Evolutionary conservation across 2,329 filamentous ascomycete genomes (phyloP).

Genomic region (Talaromyces pinophilus): DNA sequence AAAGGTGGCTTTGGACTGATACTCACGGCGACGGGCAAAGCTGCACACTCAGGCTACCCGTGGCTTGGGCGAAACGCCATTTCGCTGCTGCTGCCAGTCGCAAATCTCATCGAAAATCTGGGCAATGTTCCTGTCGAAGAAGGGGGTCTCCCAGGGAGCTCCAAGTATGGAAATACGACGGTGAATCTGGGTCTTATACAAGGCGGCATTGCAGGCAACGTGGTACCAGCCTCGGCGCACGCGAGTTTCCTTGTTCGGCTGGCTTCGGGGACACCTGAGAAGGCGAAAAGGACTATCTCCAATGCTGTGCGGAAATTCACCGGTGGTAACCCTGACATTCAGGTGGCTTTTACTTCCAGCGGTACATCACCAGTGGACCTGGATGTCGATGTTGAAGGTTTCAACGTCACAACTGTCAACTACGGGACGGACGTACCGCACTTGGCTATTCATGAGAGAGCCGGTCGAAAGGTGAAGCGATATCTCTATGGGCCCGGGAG

Average conservation of each 20-base stretch:
- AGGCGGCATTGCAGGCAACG: neutral
- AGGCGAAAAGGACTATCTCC: neutral
- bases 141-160: neutral
- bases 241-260: neutral
- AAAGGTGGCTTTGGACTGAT: neutral
- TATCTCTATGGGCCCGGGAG: neutral
- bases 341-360: neutral
- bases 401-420: neutral
- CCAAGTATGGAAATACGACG: neutral
- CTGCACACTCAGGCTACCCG: neutral
- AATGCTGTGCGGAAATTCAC: neutral
- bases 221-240: neutral
- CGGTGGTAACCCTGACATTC: neutral
- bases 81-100: neutral
- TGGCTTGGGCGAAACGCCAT: neutral
- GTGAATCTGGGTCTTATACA: neutral
- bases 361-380: neutral
- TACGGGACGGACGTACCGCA: neutral
- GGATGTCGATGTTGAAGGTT: neutral
- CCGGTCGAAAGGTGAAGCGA: neutral
- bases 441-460: neutral
- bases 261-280: neutral
- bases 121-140: neutral
- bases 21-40: neutral
- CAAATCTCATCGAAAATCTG: neutral